These are phyloP conservation scores for Lecanicillium sp. DNA, from an alignment of 2,329 filamentous ascomycete species.

Conservation along the genomic window DNA sequence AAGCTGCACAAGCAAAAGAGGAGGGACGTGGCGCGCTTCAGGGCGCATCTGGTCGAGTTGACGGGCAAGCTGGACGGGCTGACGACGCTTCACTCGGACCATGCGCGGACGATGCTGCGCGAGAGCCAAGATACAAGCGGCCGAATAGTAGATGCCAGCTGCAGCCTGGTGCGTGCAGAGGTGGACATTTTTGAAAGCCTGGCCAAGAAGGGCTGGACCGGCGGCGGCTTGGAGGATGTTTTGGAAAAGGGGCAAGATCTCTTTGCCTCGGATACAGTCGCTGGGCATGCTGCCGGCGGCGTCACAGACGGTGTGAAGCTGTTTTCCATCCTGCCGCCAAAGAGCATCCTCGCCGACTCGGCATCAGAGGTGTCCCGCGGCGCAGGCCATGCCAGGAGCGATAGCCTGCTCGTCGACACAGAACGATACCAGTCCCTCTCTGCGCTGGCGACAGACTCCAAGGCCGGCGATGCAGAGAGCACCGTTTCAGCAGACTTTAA, in stretches of 20 bases:
- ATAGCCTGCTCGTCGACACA: slow-evolving; percentile 45
- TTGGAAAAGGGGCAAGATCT: slow-evolving; percentile 56
- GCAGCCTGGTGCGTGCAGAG: slow-evolving; percentile 57
- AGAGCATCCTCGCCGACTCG: slow-evolving; percentile 51
- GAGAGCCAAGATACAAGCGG: slow-evolving; percentile 58
- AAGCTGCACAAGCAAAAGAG: slow-evolving; percentile 52
- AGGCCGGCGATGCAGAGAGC: slow-evolving; percentile 36
- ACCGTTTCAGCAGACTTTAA: slow-evolving; percentile 47
- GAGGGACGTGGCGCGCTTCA: slow-evolving; percentile 52
- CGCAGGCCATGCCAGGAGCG: slow-evolving; percentile 34
- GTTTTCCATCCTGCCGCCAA: slow-evolving; percentile 56
- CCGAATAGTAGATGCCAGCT: slow-evolving; percentile 55
- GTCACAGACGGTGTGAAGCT: slow-evolving; percentile 37
- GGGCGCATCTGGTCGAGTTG: slow-evolving; percentile 54
- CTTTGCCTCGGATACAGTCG: slow-evolving; percentile 38
- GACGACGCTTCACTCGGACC: slow-evolving; percentile 50
- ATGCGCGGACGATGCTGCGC: slow-evolving; percentile 49
- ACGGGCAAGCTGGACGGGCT: slow-evolving; percentile 55
- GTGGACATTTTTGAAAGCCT: slow-evolving; percentile 62
- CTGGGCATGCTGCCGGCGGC: slow-evolving; percentile 16
- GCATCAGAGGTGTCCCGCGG: slow-evolving; percentile 22
- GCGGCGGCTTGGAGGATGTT: slow-evolving; percentile 57
- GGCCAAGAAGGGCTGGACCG: slow-evolving; percentile 59
- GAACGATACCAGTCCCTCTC: slow-evolving; percentile 51
- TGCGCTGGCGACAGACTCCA: slow-evolving; percentile 29